phyloP scores from a whole-genome alignment of 805 yeast genomes.

The Naumovozyma castellii region DNA sequence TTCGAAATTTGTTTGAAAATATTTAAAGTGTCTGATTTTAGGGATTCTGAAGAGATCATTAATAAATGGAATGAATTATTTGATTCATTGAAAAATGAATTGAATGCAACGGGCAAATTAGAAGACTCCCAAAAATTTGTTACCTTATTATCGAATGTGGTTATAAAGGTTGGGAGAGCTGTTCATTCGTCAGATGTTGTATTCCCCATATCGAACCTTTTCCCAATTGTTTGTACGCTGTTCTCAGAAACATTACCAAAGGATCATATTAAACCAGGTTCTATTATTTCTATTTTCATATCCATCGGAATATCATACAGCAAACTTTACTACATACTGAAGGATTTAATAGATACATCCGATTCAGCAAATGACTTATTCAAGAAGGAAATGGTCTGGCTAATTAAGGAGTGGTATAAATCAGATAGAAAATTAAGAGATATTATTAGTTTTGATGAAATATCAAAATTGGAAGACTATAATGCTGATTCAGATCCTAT shows the following conservation, averaged over 20 bases:
- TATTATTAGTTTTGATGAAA: conserved; percentile 38
- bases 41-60: conserved; percentile 73
- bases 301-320: conserved; percentile 56
- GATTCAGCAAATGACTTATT: conserved; percentile 43
- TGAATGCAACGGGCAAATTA: conserved; percentile 22
- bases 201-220: conserved; percentile 65
- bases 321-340: conserved; percentile 54
- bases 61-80: conserved; percentile 72
- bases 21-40: conserved; percentile 75
- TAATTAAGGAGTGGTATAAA: conserved; percentile 59
- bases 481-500: conserved; percentile 51
- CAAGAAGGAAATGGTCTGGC: conserved; percentile 50
- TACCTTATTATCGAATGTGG: conserved; percentile 32
- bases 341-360: conserved; percentile 52
- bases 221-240: conserved; percentile 54
- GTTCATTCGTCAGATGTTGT: conserved; percentile 63
- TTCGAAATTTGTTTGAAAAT: conserved; percentile 70
- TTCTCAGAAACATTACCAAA: conserved; percentile 34
- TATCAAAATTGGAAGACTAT: conserved; percentile 39
- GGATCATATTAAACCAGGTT: conserved; percentile 40
- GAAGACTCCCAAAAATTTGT: conserved; percentile 29
- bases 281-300: conserved; percentile 51
- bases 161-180: conserved; percentile 48
- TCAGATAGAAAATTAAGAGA: conserved; percentile 57
- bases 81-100: conserved; percentile 35